Conservation (phyloP, 164 flowering plant genomes). For the Santalum album region DNA sequence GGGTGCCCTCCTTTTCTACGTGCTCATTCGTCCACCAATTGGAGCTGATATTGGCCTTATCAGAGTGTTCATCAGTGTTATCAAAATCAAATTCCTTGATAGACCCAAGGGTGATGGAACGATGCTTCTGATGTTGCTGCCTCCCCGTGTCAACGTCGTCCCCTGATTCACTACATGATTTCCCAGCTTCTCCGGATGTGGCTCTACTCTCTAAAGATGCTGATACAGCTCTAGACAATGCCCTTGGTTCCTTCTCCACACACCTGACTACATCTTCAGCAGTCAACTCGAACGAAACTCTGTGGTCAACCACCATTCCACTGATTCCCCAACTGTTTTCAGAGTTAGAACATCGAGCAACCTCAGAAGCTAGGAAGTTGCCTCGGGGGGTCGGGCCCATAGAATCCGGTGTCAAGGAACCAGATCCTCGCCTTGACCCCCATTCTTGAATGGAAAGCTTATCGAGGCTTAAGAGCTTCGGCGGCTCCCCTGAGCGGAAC, state of each 20-base stretch:
- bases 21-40: conserved; percentile 31
- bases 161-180: too few relatives aligned
- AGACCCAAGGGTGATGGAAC: conserved; percentile 26
- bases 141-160: conserved; percentile 16
- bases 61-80: conserved; percentile 18
- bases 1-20: conserved; percentile 11
- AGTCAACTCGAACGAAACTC: conserved; percentile 31
- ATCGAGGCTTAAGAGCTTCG: conserved; percentile 29
- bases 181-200: conserved; percentile 31
- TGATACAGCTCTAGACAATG: conserved; percentile 7
- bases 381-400: conserved; percentile 13
- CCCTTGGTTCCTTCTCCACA: conserved; percentile 14
- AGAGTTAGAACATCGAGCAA: conserved; percentile 4
- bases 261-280: conserved; percentile 15
- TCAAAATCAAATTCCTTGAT: conserved; percentile 35
- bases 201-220: conserved; percentile 11
- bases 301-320: conserved; percentile 12
- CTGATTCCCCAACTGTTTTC: conserved; percentile 1
- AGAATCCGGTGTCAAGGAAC: conserved; percentile 29
- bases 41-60: conserved; percentile 12
- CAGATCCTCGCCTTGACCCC: conserved; percentile 25
- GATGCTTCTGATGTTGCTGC: conserved; percentile 14
- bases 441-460: conserved; percentile 20
- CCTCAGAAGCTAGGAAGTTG: conserved; percentile 13
- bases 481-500: conserved; percentile 24